Evolutionary conservation across 2,329 filamentous ascomycete genomes (phyloP).

Genomic region (Claviceps sp.): DNA sequence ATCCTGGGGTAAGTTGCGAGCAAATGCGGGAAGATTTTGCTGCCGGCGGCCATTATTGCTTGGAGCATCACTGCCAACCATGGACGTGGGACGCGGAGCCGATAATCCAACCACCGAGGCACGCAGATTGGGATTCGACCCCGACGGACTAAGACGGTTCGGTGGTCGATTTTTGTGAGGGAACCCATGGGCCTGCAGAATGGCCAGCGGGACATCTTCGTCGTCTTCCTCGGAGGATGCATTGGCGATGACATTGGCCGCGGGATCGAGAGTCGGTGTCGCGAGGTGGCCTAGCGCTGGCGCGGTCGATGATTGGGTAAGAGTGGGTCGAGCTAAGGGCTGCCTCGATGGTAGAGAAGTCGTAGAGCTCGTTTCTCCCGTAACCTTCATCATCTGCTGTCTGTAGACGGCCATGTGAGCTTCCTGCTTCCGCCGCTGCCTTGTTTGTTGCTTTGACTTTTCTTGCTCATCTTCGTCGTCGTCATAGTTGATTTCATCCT

Average conservation of each 20-base stretch:
- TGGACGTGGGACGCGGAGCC: constrained; percentile 40
- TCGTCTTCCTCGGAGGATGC: constrained; percentile 72
- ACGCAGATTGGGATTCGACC: constrained; percentile 60
- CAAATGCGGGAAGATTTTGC: constrained; percentile 62
- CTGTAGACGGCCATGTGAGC: constrained; percentile 81
- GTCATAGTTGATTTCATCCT: constrained; percentile 52
- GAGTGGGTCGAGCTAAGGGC: constrained; percentile 33
- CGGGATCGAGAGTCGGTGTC: constrained; percentile 22
- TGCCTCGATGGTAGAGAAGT: constrained; percentile 11
- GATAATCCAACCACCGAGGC: constrained; percentile 33
- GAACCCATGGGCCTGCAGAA: constrained; percentile 80
- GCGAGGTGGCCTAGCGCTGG: constrained; percentile 39
- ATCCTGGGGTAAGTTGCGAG: constrained; percentile 67
- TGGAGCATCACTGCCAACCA: constrained; percentile 20
- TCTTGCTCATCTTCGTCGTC: constrained; percentile 71
- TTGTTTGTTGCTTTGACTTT: constrained; percentile 57
- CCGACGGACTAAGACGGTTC: constrained; percentile 47
- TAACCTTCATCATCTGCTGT: constrained; percentile 95
- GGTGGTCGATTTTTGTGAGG: constrained; percentile 67
- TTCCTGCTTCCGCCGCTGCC: constrained; percentile 75
- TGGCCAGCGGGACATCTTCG: constrained; percentile 76
- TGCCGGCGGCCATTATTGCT: constrained; percentile 16
- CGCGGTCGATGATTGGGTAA: constrained; percentile 47
- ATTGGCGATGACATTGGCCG: constrained; percentile 34
- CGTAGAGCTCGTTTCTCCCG: constrained; percentile 48